Percentiles rank a stretch among this genome's conserved stretches.
Conservation (phyloP, 768 basidiomycete species). For the Amanita molliuscula region DNA sequence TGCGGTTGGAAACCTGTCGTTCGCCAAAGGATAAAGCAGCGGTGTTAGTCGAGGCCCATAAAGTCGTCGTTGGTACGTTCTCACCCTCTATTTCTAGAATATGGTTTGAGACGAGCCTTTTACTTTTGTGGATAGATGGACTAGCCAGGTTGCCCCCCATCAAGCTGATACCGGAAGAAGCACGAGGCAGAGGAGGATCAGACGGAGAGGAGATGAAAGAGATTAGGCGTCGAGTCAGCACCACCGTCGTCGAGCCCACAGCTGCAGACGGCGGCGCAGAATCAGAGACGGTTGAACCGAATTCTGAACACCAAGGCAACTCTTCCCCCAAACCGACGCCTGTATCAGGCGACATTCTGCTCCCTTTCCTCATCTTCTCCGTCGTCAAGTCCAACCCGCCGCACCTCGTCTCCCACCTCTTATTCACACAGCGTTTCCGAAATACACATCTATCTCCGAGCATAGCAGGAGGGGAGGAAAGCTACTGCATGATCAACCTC, state of each 20-base stretch:
- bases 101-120: neutral
- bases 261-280: neutral
- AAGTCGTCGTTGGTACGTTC: slow-evolving; percentile 69
- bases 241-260: no score
- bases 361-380: slow-evolving; percentile 89
- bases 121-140: slow-evolving; percentile 39
- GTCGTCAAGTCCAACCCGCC: slow-evolving; percentile 90
- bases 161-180: slow-evolving; percentile 56
- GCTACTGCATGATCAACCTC: slow-evolving; percentile 89
- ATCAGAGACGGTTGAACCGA: slow-evolving; percentile 10
- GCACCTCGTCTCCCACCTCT: slow-evolving; percentile 62
- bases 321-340: slow-evolving; percentile 29
- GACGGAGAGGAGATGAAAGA: slow-evolving; percentile 1
- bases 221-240: neutral
- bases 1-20: slow-evolving; percentile 27
- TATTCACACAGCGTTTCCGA: slow-evolving; percentile 52
- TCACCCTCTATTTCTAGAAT: neutral
- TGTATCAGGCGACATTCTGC: slow-evolving; percentile 80
- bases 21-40: slow-evolving; percentile 74
- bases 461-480: slow-evolving; percentile 59
- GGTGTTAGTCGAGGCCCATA: slow-evolving; percentile 76
- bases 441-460: slow-evolving; percentile 50
- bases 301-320: slow-evolving; percentile 7
- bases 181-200: slow-evolving; percentile 12
- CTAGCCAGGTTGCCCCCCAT: slow-evolving; percentile 67